Evolutionary conservation across 1,284 basidiomycete genomes (phyloP), one percentile per base, ranked within the genome.

Genomic region (Ceraceosorus guamensis): DNA sequence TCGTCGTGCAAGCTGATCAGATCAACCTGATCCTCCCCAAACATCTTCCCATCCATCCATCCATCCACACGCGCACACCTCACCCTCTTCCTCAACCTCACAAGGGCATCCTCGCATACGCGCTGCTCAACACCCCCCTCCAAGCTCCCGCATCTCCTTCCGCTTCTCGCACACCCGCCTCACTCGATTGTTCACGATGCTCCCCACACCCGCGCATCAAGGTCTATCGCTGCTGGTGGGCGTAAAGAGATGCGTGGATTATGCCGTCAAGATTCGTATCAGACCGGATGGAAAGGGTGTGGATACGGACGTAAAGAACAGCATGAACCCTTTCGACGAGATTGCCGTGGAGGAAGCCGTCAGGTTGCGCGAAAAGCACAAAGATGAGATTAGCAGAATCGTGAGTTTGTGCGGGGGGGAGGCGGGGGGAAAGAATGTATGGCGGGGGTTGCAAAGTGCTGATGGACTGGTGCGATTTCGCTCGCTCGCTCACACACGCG

Each of bases 281-380:
- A 67, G 66, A 6, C 69, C 72, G 50, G 73, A 75, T 47, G 72
- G 72, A 34, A 76, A 75, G 62, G 70, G 72, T 41, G 72, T 76
- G 33, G 73, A 75, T 61, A 69, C 68, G 35, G 73, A 75, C 46
- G 73, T 73, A 57, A 74, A 76, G 65, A 70, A 75, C 61, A 67
- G 68, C 52, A 73, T 75, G 70, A 96, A 77, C 71, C 76, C 76
- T 0, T 77, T 77, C 60, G 76, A 77, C 59, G 76, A 77, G 58
- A 76, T 77, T 54, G 93, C 95, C 53, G 89, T 98, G 50, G 93
- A 99, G 79, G 95, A 98, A 79, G 93, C 95, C 53, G 86, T 98
- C 55, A 86, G 91, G 56, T 80, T 97, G 48, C 87, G 91, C 45
- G 91, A 96, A 77, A 84, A 84, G 65, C 82, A 87, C 72, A 79